Conservation (phyloP, 2,329 filamentous ascomycete genomes). For the Exutisphaerella laricina region DNA sequence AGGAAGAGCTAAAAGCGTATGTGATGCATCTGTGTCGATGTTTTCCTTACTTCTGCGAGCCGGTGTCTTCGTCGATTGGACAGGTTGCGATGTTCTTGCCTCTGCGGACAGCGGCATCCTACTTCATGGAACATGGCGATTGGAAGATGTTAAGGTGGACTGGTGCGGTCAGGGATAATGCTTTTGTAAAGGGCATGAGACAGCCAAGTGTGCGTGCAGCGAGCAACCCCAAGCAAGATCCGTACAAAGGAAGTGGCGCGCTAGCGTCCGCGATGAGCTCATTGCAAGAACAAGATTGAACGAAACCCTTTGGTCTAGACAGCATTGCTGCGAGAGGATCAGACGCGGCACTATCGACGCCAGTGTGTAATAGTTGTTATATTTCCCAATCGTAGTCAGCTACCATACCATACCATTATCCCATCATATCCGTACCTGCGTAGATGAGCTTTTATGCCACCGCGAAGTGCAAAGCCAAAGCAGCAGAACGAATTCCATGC, state of each 20-base stretch:
- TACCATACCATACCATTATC: background rate
- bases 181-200: constrained; percentile 26
- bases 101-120: constrained; percentile 25
- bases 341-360: background rate
- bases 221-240: background rate
- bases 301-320: background rate
- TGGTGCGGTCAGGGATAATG: constrained; percentile 18
- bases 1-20: constrained; percentile 26
- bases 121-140: constrained; percentile 25
- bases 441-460: background rate
- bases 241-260: background rate
- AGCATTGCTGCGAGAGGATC: background rate
- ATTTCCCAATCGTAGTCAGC: constrained; percentile 1
- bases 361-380: background rate
- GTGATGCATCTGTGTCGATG: constrained; percentile 25
- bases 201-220: constrained; percentile 19
- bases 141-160: constrained; percentile 27
- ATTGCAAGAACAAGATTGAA: too few relatives aligned
- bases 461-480: background rate
- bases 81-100: constrained; percentile 31
- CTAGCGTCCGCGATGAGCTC: background rate
- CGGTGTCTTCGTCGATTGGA: constrained; percentile 25
- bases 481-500: constrained; percentile 5
- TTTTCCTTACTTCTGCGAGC: constrained; percentile 29
- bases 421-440: too few relatives aligned